A percentile compares a stretch with the other conserved stretches of the same genome.
phyloP scores from a whole-genome alignment of 176 grass and related monocot genomes.

The Aegilops sharonensis region DNA sequence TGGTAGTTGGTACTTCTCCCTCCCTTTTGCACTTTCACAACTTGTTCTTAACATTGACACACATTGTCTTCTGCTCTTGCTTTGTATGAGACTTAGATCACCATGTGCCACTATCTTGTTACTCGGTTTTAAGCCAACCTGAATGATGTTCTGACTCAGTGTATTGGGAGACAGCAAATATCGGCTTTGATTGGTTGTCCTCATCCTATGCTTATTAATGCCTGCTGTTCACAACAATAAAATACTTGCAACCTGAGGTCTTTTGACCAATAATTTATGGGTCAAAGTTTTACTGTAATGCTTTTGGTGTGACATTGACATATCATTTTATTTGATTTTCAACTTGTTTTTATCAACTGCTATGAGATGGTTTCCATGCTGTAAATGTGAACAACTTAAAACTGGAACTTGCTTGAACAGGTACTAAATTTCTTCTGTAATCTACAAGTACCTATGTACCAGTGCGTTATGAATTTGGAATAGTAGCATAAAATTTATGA shows the following conservation, averaged over 20 bases:
- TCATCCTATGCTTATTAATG: neutral
- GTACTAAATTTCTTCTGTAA: neutral
- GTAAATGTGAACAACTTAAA: neutral
- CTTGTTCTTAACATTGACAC: neutral
- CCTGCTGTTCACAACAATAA: neutral
- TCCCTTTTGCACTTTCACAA: neutral
- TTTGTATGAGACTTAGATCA: neutral
- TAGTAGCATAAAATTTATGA: neutral
- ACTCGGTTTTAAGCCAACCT: neutral
- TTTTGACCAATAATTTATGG: neutral
- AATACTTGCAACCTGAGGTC: neutral
- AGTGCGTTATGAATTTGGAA: neutral
- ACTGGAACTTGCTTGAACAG: constrained; percentile 2
- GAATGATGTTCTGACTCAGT: neutral
- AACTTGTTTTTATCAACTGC: neutral
- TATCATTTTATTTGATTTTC: neutral
- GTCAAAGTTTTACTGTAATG: neutral
- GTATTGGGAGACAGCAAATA: neutral
- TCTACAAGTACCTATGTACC: neutral
- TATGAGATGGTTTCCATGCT: neutral
- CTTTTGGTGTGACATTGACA: neutral
- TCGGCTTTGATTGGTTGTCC: neutral
- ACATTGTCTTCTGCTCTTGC: neutral
- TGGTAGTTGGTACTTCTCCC: neutral
- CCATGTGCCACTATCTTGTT: neutral